Conservation (phyloP, 1,284 basidiomycete species). For the Apiotrichum laibachii region DNA sequence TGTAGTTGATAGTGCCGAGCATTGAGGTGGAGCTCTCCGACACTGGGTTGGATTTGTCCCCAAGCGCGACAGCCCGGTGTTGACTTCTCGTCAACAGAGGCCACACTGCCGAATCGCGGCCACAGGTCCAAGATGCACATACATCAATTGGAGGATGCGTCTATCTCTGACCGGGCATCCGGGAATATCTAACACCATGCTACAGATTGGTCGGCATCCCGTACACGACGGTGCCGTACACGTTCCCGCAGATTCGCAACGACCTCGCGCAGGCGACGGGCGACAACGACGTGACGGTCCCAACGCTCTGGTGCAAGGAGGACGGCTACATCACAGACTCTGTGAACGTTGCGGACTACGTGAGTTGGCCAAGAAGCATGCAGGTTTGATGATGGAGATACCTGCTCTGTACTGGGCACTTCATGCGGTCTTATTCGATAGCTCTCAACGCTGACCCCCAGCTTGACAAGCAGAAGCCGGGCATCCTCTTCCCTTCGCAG, state of each 20-base stretch:
- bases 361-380: constrained; percentile 11
- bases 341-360: constrained; percentile 32
- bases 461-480: constrained; percentile 4
- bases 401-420: too few relatives aligned
- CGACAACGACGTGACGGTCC: constrained; percentile 31
- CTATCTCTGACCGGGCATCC: background rate
- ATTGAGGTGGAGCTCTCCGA: too few relatives aligned
- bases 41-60: too few relatives aligned
- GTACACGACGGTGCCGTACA: constrained; percentile 14
- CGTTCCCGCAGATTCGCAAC: constrained; percentile 29
- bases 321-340: constrained; percentile 29
- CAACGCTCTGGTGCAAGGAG: constrained; percentile 23
- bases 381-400: too few relatives aligned
- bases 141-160: too few relatives aligned
- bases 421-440: background rate
- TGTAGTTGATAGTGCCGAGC: too few relatives aligned
- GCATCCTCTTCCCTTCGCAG: background rate
- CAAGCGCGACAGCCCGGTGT: too few relatives aligned
- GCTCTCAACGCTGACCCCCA: background rate
- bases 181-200: too few relatives aligned
- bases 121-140: background rate
- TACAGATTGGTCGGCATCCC: constrained; percentile 26
- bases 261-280: constrained; percentile 29
- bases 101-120: background rate
- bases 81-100: background rate